A percentile compares a stretch with the other conserved stretches of the same genome.
phyloP scores from a whole-genome alignment of 2,329 filamentous ascomycete genomes.

The Hawksworthiomyces lignivorus region DNA sequence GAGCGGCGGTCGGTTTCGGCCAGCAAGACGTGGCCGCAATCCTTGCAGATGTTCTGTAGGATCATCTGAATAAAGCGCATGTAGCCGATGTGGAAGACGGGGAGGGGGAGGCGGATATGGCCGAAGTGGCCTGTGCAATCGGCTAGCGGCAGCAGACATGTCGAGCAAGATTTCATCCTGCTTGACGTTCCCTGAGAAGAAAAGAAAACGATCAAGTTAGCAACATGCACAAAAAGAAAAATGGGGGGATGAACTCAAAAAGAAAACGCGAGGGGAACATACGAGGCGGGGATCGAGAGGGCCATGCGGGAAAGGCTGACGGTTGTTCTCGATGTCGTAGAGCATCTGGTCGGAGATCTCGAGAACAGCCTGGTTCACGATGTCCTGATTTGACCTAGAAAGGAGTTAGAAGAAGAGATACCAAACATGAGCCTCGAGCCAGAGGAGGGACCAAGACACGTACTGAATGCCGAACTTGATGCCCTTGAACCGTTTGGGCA shows the following conservation, averaged over 20 bases:
- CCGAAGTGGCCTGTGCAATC: slow-evolving; percentile 94
- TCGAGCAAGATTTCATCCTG: slow-evolving; percentile 71
- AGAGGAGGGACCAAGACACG: too few species aligned
- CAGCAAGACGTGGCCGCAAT: slow-evolving; percentile 78
- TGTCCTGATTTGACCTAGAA: slow-evolving; percentile 76
- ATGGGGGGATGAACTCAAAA: too few species aligned
- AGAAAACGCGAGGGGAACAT: slow-evolving; percentile 14
- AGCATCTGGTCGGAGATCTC: slow-evolving; percentile 91
- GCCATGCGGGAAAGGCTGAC: slow-evolving; percentile 70
- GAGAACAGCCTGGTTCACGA: slow-evolving; percentile 89
- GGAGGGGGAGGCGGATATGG: slow-evolving; percentile 81
- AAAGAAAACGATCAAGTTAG: not conserved
- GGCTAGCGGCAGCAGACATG: slow-evolving; percentile 73
- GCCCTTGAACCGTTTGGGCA: slow-evolving; percentile 86
- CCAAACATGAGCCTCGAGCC: too few species aligned
- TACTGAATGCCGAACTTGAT: slow-evolving; percentile 92
- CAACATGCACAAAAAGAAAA: too few species aligned
- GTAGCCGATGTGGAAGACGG: slow-evolving; percentile 93
- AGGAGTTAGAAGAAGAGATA: too few species aligned
- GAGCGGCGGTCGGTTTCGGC: slow-evolving; percentile 69
- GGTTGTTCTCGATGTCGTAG: slow-evolving; percentile 79
- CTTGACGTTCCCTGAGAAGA: slow-evolving; percentile 64
- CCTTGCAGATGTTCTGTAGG: slow-evolving; percentile 93
- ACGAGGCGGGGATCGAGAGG: slow-evolving; percentile 78
- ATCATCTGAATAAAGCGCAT: slow-evolving; percentile 88